Evolutionary conservation across 1,139 yeast species (phyloP), one percentile per base, ranked within the genome.

Genomic region (Pichia sp.): DNA sequence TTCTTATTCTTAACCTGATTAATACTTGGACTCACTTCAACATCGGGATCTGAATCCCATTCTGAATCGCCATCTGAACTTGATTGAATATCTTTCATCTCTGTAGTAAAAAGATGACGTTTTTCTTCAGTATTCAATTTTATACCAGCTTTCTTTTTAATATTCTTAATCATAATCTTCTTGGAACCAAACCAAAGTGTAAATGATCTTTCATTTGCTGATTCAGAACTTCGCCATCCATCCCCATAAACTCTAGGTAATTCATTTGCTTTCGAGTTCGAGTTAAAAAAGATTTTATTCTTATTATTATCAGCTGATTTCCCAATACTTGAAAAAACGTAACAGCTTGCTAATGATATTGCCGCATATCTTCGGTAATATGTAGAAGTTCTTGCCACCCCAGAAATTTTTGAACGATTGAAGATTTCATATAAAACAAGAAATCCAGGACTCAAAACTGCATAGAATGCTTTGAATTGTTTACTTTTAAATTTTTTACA

Each of bases 171-270:
- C 57, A 70, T 62, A 4, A 70, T 63, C 41, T 82, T 61, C 51
- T 80, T 83, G 8, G 69, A 69, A 0, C 93, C 93, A 59, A 83
- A 76, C 95, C 95, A 87, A 5, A 89, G 53, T 0, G 91, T 86
- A 55, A 89, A 88, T 50, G 94, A 78, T 38, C 95, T 66, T 31
- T 74, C 62, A 14, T 70, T 57, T 50, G 85, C 93, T 41, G 81
- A 86, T 51, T 89, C 97, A 6, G 76, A 67, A 2, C 93, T 81
- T 50, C 71, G 72, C 89, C 94, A 85, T 0, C 96, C 96, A 60
- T 88, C 95, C 1, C 73, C 63, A 55, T 83, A 87, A 0, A 81
- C 66, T 31, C 94, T 65, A 0, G 96, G 95, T 33, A 83, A 58
- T 0, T 80, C 57, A 40, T 71, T 45, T 70, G 65, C 25, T 62